phyloP scores from a whole-genome alignment of 805 yeast genomes.

The Wickerhamomyces ciferrii region DNA sequence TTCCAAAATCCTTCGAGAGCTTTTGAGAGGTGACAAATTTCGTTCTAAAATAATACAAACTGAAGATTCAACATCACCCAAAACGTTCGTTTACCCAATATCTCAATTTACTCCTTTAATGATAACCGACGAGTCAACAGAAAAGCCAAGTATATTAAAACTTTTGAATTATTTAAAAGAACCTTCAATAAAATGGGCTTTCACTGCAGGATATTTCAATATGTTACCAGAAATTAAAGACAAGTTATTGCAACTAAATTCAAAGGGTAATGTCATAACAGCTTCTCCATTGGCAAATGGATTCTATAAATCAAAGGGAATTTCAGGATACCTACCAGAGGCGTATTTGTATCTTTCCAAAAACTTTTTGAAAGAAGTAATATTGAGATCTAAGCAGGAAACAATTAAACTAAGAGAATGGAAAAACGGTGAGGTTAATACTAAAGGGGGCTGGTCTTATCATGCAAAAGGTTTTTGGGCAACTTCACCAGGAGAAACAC shows the following conservation, averaged over 20 bases:
- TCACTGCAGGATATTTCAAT: conserved; percentile 96
- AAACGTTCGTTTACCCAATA: conserved; percentile 80
- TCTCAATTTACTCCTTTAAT: conserved; percentile 88
- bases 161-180: conserved; percentile 53
- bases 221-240: conserved; percentile 70
- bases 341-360: conserved; percentile 79
- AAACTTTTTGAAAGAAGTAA: conserved; percentile 53
- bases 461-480: conserved; percentile 97
- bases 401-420: conserved; percentile 69
- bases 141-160: conserved; percentile 62
- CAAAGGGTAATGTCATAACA: conserved; percentile 70
- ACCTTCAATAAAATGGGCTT: conserved; percentile 63
- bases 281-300: conserved; percentile 96
- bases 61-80: conserved; percentile 14
- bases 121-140: conserved; percentile 69
- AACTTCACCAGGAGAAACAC: conserved; percentile 44
- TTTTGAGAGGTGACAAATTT: conserved; percentile 34
- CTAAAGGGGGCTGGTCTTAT: conserved; percentile 89
- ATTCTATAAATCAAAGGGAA: conserved; percentile 78
- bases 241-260: conserved; percentile 49
- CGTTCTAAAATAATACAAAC: neutral
- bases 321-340: conserved; percentile 76
- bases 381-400: conserved; percentile 31
- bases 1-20: conserved; percentile 48
- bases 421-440: conserved; percentile 80